These are phyloP conservation scores for Prunus yedoensis DNA, from an alignment of 331 rosid species.

Conservation along the genomic window DNA sequence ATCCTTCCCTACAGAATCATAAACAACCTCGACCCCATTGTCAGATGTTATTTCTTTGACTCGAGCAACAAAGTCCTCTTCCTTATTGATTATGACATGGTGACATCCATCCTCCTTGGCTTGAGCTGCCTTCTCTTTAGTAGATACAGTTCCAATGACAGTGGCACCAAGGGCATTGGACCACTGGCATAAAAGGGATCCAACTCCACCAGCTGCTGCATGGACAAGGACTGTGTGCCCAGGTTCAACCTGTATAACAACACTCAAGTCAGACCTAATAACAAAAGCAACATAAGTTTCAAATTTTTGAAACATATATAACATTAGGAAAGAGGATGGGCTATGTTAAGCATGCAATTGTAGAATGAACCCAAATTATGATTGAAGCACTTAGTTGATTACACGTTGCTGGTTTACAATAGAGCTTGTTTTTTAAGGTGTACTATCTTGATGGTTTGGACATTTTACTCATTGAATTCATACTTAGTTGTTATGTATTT, in stretches of 20 bases:
- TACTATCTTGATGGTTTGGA: too few species aligned
- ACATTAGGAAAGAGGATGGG: not conserved
- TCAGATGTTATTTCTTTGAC: conserved; percentile 72
- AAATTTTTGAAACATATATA: not conserved
- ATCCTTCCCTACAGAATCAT: conserved; percentile 81
- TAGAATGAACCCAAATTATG: not conserved
- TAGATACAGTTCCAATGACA: conserved; percentile 75
- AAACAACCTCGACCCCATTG: conserved; percentile 77
- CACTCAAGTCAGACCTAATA: conserved; percentile 4
- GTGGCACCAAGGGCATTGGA: conserved; percentile 81
- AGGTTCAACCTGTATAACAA: conserved; percentile 50
- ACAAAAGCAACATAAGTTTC: not conserved
- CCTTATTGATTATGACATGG: conserved; percentile 59
- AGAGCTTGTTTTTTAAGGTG: too few species aligned
- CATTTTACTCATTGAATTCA: not conserved
- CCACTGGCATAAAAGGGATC: conserved; percentile 85
- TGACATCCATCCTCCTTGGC: conserved; percentile 84
- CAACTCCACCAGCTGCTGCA: conserved; percentile 94
- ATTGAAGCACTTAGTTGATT: not conserved
- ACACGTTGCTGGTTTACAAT: too few species aligned
- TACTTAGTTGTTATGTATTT: not conserved
- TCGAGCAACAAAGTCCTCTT: conserved; percentile 74
- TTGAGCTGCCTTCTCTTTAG: conserved; percentile 64
- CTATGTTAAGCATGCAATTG: not conserved
- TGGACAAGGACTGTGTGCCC: conserved; percentile 70